These are phyloP conservation scores for Cydonia oblonga DNA, from an alignment of 331 rosid genomes.

Conservation along the genomic window DNA sequence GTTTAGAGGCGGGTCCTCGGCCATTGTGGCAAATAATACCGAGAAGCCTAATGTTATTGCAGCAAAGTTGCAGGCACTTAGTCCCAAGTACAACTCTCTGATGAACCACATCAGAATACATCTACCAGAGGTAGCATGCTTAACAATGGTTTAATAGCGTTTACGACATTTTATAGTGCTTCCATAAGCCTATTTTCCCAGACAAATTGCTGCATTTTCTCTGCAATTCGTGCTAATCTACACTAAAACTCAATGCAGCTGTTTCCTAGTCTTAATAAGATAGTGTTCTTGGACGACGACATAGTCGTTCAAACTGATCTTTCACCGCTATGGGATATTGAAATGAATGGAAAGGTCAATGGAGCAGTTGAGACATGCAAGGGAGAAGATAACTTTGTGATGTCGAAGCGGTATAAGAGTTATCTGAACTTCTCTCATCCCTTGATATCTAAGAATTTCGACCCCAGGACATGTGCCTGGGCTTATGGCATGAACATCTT, in stretches of 20 bases:
- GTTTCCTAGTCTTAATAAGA: conserved; percentile 89
- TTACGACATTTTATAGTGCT: neutral
- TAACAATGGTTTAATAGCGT: neutral
- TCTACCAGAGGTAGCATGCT: conserved; percentile 73
- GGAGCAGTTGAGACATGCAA: conserved; percentile 95
- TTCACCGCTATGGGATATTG: conserved; percentile 94
- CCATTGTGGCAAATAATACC: conserved; percentile 67
- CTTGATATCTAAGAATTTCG: conserved; percentile 43
- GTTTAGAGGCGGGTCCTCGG: conserved; percentile 90
- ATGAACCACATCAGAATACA: conserved; percentile 96
- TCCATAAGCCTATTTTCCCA: neutral
- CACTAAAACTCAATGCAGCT: conserved; percentile 35
- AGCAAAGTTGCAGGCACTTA: conserved; percentile 89
- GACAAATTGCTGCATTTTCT: no score
- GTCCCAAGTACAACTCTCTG: conserved; percentile 93
- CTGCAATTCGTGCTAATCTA: neutral
- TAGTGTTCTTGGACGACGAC: conserved; percentile 93
- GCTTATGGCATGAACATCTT: conserved; percentile 99
- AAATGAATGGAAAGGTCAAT: conserved; percentile 82
- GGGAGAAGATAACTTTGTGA: conserved; percentile 88
- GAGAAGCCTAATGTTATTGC: conserved; percentile 83
- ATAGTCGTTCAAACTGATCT: conserved; percentile 95
- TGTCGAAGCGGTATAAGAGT: conserved; percentile 86
- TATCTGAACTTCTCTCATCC: conserved; percentile 98
- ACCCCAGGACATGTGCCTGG: conserved; percentile 89